These are phyloP conservation scores for Reutealis trisperma DNA, from an alignment of 345 rosid genomes.

Conservation along the genomic window DNA sequence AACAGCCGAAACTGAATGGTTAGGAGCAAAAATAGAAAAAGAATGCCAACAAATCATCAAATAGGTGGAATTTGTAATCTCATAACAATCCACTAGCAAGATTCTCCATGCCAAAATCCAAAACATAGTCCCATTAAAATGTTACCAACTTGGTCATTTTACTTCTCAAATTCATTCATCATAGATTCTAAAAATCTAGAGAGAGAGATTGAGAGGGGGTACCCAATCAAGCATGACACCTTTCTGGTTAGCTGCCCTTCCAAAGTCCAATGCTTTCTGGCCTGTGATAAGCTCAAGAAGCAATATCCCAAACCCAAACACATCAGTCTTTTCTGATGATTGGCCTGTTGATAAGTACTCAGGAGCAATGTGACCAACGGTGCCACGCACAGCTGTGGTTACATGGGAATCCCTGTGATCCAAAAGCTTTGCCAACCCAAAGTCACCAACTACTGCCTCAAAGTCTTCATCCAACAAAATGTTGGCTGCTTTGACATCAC, in stretches of 20 bases:
- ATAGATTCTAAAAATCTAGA: background rate
- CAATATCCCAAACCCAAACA: conserved; percentile 89
- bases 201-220: conserved; percentile 23
- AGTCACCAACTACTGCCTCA: conserved; percentile 98
- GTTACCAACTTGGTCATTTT: background rate
- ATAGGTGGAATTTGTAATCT: conserved; percentile 1
- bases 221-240: conserved; percentile 98
- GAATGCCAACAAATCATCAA: background rate
- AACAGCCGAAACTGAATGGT: background rate
- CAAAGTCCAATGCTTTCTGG: conserved; percentile 85
- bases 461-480: conserved; percentile 86
- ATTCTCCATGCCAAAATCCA: background rate
- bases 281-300: conserved; percentile 94
- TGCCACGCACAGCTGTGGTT: conserved; percentile 94
- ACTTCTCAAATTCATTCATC: background rate
- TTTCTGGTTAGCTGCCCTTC: conserved; percentile 81
- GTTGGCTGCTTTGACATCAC: conserved; percentile 97
- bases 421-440: conserved; percentile 92
- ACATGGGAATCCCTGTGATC: conserved; percentile 95
- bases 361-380: conserved; percentile 92
- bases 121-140: background rate
- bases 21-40: background rate
- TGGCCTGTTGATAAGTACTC: conserved; percentile 91
- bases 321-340: conserved; percentile 94
- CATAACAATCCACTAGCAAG: background rate